phyloP scores from a whole-genome alignment of 768 basidiomycete genomes.

The Leccinum broughii region DNA sequence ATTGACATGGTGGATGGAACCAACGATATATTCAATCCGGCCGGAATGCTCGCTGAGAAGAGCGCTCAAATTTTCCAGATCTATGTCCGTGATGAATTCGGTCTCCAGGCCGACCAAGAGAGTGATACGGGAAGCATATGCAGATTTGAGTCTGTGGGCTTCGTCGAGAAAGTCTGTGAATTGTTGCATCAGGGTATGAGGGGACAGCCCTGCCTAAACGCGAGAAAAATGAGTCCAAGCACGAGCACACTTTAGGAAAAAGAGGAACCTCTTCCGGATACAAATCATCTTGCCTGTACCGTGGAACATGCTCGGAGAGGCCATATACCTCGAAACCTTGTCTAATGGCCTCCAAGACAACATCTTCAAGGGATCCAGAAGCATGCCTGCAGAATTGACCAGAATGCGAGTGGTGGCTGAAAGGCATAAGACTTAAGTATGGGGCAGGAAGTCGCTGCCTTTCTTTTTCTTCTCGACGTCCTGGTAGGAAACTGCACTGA shows the following conservation, averaged over 20 bases:
- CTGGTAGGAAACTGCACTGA: conserved; percentile 3
- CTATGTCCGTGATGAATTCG: conserved; percentile 74
- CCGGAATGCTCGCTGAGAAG: conserved; percentile 50
- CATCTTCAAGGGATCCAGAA: conserved; percentile 73
- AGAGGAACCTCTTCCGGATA: conserved; percentile 91
- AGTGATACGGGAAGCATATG: conserved; percentile 63
- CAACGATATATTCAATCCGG: conserved; percentile 85
- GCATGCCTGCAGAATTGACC: conserved; percentile 95
- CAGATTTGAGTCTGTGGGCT: conserved; percentile 71
- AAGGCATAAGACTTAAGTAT: conserved; percentile 46
- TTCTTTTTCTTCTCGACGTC: not conserved
- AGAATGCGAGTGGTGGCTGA: conserved; percentile 89
- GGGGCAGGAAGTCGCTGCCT: conserved; percentile 1
- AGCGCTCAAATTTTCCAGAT: conserved; percentile 56
- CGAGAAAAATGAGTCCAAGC: conserved; percentile 16
- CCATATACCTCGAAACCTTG: conserved; percentile 83
- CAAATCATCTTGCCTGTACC: conserved; percentile 77
- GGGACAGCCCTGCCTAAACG: conserved; percentile 54
- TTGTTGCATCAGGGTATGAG: conserved; percentile 53
- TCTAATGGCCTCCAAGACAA: conserved; percentile 76
- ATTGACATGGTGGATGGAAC: conserved; percentile 90
- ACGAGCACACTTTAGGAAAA: conserved; percentile 10
- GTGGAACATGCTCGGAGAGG: conserved; percentile 90
- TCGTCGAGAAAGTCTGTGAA: conserved; percentile 76
- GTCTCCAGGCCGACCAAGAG: conserved; percentile 92